Conservation (phyloP, 306 rosid genomes). For the Dryas drummondii region DNA sequence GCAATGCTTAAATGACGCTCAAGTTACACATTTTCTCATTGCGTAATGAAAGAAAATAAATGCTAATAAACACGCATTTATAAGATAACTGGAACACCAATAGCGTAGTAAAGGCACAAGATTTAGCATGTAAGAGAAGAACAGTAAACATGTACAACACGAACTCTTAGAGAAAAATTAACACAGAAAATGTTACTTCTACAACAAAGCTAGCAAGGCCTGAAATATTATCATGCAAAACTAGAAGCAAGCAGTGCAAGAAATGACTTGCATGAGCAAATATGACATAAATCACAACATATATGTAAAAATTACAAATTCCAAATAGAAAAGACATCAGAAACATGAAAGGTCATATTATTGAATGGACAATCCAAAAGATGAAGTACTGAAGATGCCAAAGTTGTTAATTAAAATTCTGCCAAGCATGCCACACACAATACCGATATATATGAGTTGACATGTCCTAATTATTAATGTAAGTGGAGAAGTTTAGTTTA, state of each 20-base stretch:
- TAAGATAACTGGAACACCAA: background rate
- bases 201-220: background rate
- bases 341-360: background rate
- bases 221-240: background rate
- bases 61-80: background rate
- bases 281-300: background rate
- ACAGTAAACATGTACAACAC: background rate
- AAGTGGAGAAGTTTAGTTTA: too few relatives aligned
- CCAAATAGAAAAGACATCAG: background rate
- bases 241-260: background rate
- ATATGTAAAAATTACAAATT: background rate
- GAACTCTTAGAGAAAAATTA: background rate
- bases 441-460: background rate
- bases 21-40: background rate
- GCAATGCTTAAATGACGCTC: background rate
- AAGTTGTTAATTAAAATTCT: too few relatives aligned
- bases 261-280: background rate
- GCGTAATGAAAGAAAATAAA: background rate
- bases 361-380: background rate
- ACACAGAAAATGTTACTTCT: background rate
- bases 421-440: background rate
- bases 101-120: background rate
- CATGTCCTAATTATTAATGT: background rate
- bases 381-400: background rate
- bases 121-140: background rate